phyloP scores from a whole-genome alignment of 192 early-diverging fungal species.

The Podila clonocystis region DNA sequence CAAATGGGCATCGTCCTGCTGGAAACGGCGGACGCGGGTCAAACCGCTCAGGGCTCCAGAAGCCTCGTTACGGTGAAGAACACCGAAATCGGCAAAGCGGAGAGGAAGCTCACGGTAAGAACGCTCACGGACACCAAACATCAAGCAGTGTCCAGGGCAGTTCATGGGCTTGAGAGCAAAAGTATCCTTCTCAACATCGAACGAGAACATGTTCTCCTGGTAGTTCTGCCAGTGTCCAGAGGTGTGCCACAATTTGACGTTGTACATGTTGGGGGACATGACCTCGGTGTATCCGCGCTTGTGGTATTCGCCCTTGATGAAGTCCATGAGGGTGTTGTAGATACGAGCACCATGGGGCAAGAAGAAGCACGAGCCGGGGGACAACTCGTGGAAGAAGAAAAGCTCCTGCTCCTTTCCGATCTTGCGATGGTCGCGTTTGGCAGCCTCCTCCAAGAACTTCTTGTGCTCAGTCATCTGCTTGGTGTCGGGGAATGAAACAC shows the following conservation, averaged over 20 bases:
- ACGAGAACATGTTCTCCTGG: conserved; percentile 95
- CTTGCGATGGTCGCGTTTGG: conserved; percentile 96
- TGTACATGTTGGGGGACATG: conserved; percentile 98
- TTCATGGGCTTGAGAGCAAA: conserved; percentile 99
- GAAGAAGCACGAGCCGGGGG: conserved; percentile 94
- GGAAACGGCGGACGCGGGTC: conserved; percentile 98
- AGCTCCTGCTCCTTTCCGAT: conserved; percentile 98
- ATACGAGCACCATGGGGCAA: conserved; percentile 95
- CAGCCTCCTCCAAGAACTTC: conserved; percentile 95
- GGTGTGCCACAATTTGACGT: conserved; percentile 95
- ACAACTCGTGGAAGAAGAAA: conserved; percentile 97
- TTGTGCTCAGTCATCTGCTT: conserved; percentile 98
- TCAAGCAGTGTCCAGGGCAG: conserved; percentile 98
- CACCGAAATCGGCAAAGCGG: conserved; percentile 97
- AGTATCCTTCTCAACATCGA: conserved; percentile 96
- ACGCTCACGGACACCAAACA: conserved; percentile 93
- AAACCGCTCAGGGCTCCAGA: conserved; percentile 94
- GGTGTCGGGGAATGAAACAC: conserved; percentile 98
- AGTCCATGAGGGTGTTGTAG: conserved; percentile 94
- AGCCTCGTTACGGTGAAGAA: conserved; percentile 94
- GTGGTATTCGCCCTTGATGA: conserved; percentile 90
- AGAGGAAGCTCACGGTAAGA: conserved; percentile 97
- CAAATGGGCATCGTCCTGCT: conserved; percentile 99
- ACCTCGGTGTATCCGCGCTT: conserved; percentile 97
- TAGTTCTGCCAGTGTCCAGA: conserved; percentile 98